These are phyloP conservation scores for Serendipita indica DNA, from an alignment of 768 basidiomycete species.

Conservation along the genomic window DNA sequence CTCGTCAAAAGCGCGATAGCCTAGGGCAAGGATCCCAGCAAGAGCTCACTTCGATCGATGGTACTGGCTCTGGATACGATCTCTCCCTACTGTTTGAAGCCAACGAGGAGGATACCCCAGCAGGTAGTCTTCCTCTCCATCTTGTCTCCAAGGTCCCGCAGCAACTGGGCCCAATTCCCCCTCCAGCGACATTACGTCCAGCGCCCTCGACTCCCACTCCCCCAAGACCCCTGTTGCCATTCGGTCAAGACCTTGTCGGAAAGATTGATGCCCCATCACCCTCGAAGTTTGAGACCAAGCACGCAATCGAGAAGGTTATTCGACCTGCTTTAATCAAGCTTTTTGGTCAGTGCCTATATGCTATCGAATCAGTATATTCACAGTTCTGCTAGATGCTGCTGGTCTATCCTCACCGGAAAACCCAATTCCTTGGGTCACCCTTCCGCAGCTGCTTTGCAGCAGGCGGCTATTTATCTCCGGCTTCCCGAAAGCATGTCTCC, in stretches of 20 bases:
- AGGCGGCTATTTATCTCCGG: constrained; percentile 4
- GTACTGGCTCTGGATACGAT: constrained; percentile 2
- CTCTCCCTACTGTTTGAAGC: background rate
- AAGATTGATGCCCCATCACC: background rate
- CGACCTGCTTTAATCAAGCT: constrained; percentile 1
- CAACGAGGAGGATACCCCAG: background rate
- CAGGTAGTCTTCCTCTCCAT: background rate
- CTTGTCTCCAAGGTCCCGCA: background rate
- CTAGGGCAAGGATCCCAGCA: too few species aligned
- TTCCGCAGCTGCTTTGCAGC: background rate
- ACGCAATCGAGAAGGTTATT: background rate
- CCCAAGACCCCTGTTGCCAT: background rate
- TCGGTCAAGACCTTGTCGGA: background rate
- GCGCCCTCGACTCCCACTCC: too few species aligned
- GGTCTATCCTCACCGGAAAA: background rate
- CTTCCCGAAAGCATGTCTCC: background rate
- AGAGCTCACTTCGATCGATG: background rate
- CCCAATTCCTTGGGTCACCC: background rate
- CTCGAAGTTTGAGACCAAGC: background rate
- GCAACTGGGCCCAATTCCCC: too few species aligned
- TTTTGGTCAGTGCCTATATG: background rate
- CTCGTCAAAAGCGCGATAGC: too few species aligned
- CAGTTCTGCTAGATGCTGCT: background rate
- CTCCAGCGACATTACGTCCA: too few species aligned
- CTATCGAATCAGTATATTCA: background rate